Base-by-base conservation (phyloP, 305 asterid species). In the Caryopteris hybrid region DNA sequence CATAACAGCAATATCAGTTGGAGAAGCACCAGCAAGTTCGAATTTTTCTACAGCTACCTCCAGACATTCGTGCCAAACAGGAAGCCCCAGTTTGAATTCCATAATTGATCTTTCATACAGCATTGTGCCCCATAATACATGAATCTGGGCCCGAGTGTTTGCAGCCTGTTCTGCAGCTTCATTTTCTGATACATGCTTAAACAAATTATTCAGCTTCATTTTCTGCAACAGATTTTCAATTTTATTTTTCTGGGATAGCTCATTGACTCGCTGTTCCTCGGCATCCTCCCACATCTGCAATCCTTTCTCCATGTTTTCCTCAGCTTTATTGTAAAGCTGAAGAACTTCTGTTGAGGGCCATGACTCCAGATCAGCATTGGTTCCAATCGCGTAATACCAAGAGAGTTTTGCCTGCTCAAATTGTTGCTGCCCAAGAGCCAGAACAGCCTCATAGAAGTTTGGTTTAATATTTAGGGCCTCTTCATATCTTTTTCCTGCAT, bases 361-460 rank as follows among this genome's bases (percentile, higher is more conserved):
- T 3, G 80, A 74, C 68, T 86, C 87, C 66, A 89, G 72, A 80
- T 88, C 92, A 56, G 74, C 84, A 41, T 75, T 60, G 18, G 79
- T 82, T 25, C 90, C 85, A 25, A 82, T 61, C 14, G 89, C 88
- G 57, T 81, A 85, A 72, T 90, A 86, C 97, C 97, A 90, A 23
- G 89, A 85, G 66, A 90, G 95, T 56, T 90, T 92, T 56, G 97
- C 98, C 80, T 76, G 88, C 84, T 92, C 98, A 61, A 86, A 92
- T 67, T 85, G 93, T 66, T 90, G 91, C 76, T 81, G 95, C 57
- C 90, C 96, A 8, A 86, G 80, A 62, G 96, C 98, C 8, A 92
- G 74, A 77, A 85, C 52, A 18, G 86, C 93, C 78, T 92, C 98
- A 34, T 92, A 86, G 72, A 88, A 85, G 75, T 90, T 52, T 0